Percentiles rank a stretch among this genome's conserved stretches.
phyloP scores from a whole-genome alignment of 208 protist species.

The Leishmania martiniquensis region DNA sequence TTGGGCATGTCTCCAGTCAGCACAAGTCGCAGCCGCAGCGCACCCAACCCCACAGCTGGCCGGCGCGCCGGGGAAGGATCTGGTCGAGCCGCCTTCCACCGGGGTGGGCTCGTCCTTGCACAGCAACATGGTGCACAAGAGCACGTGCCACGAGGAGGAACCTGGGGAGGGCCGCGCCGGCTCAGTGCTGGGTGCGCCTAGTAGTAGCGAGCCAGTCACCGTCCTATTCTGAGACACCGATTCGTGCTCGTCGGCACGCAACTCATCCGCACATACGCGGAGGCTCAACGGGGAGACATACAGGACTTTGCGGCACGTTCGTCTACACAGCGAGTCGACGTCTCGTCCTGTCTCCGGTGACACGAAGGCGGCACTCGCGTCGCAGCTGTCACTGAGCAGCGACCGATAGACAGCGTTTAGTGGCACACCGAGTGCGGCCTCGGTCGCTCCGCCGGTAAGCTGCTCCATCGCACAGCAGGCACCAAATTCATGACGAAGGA shows the following conservation, averaged over 20 bases:
- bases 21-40: background rate
- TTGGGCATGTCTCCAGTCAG: background rate
- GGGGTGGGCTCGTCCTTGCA: background rate
- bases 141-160: slow-evolving; percentile 2
- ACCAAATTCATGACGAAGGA: background rate
- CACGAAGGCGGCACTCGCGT: background rate
- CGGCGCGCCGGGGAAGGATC: background rate
- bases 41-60: background rate
- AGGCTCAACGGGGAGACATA: slow-evolving; percentile 3
- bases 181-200: background rate
- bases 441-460: background rate
- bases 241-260: background rate
- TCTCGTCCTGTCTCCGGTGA: background rate
- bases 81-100: background rate
- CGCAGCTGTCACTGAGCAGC: background rate
- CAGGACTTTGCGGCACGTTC: background rate
- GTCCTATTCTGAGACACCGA: background rate
- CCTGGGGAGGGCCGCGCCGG: background rate
- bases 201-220: background rate
- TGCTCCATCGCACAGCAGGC: background rate
- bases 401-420: background rate
- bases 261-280: background rate
- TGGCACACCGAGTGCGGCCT: background rate
- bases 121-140: slow-evolving; percentile 6
- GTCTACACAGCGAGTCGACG: background rate